phyloP scores from a whole-genome alignment of 768 basidiomycete species.

The Arthromyces matolae region DNA sequence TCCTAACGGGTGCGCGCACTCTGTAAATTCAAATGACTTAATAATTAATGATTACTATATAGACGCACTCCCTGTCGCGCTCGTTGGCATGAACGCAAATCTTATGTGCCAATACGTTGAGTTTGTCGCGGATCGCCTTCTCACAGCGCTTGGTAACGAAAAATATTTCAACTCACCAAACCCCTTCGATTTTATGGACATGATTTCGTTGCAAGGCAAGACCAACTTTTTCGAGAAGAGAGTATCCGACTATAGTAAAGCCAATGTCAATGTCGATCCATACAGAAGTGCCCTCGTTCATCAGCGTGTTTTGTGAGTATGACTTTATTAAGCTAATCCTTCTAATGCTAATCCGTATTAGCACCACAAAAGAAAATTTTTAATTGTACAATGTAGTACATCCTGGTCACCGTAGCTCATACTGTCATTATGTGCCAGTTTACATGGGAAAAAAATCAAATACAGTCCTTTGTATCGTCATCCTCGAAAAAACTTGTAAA shows the following conservation, averaged over 20 bases:
- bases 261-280: slow-evolving; percentile 61
- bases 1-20: slow-evolving; percentile 60
- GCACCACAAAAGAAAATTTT: too few relatives aligned
- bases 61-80: slow-evolving; percentile 80
- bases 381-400: too few relatives aligned
- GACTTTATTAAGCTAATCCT: too few relatives aligned
- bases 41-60: background rate
- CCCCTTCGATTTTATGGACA: slow-evolving; percentile 92
- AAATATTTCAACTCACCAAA: slow-evolving; percentile 76
- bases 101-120: slow-evolving; percentile 91
- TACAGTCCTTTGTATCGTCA: too few relatives aligned
- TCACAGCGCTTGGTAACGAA: slow-evolving; percentile 80
- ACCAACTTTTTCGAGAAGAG: too few relatives aligned
- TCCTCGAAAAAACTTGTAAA: too few relatives aligned
- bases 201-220: slow-evolving; percentile 96
- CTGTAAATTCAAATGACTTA: background rate
- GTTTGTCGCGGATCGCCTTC: slow-evolving; percentile 85
- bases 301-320: too few relatives aligned
- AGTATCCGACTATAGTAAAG: slow-evolving; percentile 85
- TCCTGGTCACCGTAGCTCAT: too few relatives aligned
- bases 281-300: too few relatives aligned
- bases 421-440: too few relatives aligned
- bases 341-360: too few relatives aligned
- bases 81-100: slow-evolving; percentile 89
- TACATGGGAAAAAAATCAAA: too few relatives aligned